These are phyloP conservation scores for Brachypodium distachyon DNA, from an alignment of 202 grass and related monocot genomes.

Conservation along the genomic window DNA sequence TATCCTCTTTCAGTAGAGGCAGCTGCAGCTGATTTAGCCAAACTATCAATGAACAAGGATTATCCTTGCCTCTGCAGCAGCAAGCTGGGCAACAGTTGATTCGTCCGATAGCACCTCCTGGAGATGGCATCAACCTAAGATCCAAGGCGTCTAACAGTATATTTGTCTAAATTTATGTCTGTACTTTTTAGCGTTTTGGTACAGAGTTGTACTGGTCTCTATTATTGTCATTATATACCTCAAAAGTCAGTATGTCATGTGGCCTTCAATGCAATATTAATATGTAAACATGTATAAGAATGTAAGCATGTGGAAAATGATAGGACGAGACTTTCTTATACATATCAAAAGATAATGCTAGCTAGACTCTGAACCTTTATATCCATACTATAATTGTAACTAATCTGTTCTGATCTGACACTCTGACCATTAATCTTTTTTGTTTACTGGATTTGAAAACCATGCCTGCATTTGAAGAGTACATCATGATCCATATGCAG, in stretches of 20 bases:
- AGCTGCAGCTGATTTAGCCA: too few species aligned
- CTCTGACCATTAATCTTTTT: background rate
- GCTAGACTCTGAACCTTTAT: background rate
- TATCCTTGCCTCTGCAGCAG: too few species aligned
- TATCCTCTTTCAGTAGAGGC: too few species aligned
- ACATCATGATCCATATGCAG: background rate
- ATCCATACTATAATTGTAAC: background rate
- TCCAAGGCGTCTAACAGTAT: background rate
- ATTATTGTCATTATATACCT: background rate
- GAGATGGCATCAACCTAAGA: too few species aligned
- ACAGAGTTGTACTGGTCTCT: background rate
- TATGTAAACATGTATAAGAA: background rate
- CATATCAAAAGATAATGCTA: background rate
- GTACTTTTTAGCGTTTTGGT: background rate
- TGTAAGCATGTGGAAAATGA: background rate
- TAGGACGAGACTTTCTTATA: background rate
- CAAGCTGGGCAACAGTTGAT: too few species aligned
- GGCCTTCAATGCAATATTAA: background rate
- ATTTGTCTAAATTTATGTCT: background rate
- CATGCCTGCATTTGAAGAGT: background rate
- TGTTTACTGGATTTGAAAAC: background rate
- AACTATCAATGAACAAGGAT: too few species aligned
- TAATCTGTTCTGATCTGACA: background rate
- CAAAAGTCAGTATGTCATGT: conserved; percentile 7
- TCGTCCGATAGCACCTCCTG: too few species aligned